phyloP scores from a whole-genome alignment of 2,329 filamentous ascomycete species.

The Fusarium armeniacum region DNA sequence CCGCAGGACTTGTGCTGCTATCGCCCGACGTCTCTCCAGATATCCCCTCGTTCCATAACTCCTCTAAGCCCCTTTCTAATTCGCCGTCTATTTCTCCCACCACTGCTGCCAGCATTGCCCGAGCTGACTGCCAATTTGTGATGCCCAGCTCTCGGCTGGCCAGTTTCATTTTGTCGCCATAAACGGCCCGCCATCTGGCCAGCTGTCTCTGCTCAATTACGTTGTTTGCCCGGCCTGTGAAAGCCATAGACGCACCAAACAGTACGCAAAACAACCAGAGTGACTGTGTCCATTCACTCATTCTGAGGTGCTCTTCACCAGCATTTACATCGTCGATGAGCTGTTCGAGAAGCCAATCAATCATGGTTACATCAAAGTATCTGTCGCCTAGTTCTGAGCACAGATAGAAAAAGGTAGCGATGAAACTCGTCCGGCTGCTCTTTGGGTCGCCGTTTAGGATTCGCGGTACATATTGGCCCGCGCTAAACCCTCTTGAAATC shows the following conservation, averaged over 20 bases:
- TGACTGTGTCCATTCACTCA: slow-evolving; percentile 59
- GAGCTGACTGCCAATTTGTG: slow-evolving; percentile 57
- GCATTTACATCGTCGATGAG: slow-evolving; percentile 60
- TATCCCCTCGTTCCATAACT: slow-evolving; percentile 59
- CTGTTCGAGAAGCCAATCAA: slow-evolving; percentile 63
- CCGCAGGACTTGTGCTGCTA: slow-evolving; percentile 40
- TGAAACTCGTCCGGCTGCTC: slow-evolving; percentile 61
- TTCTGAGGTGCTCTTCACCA: slow-evolving; percentile 57
- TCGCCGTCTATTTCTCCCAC: slow-evolving; percentile 59
- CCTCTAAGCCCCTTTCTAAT: slow-evolving; percentile 57
- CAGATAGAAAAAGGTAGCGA: slow-evolving; percentile 63
- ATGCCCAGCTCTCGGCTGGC: slow-evolving; percentile 57
- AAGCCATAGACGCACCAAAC: slow-evolving; percentile 60
- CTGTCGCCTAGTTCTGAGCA: slow-evolving; percentile 61
- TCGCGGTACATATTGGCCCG: slow-evolving; percentile 52
- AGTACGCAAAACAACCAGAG: slow-evolving; percentile 63
- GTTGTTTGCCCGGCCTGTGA: slow-evolving; percentile 55
- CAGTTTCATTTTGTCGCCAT: slow-evolving; percentile 59
- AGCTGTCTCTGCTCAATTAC: slow-evolving; percentile 56
- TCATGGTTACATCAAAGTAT: slow-evolving; percentile 59
- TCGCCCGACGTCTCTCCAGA: slow-evolving; percentile 34
- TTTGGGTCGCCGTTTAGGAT: slow-evolving; percentile 55
- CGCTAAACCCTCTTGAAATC: slow-evolving; percentile 54
- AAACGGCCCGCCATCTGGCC: slow-evolving; percentile 55
- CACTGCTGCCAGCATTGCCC: slow-evolving; percentile 55